Percentiles rank a stretch among this genome's conserved stretches.
Conservation (phyloP, 169 alveolate species). For the Eimeria sp. region DNA sequence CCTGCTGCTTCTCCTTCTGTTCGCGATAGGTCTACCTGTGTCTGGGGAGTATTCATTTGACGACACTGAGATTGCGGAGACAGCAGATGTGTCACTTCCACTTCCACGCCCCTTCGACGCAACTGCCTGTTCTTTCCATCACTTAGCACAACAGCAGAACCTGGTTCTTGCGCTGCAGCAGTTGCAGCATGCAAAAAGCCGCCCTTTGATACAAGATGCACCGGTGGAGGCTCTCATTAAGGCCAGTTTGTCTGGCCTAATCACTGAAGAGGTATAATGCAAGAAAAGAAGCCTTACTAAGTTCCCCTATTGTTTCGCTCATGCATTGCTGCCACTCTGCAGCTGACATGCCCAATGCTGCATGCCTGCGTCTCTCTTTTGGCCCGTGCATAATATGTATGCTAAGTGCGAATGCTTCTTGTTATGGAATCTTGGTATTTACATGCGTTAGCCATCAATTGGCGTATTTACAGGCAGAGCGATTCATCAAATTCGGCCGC, state of each 20-base stretch:
- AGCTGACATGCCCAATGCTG: neutral
- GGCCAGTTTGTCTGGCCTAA: conserved; percentile 22
- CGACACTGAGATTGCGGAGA: conserved; percentile 18
- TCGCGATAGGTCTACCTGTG: neutral
- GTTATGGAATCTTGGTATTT: neutral
- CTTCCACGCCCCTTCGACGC: conserved; percentile 75
- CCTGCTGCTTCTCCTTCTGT: conserved; percentile 29
- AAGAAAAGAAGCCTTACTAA: neutral
- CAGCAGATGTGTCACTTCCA: conserved; percentile 40
- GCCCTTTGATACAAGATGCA: conserved; percentile 17
- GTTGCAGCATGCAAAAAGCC: conserved; percentile 2
- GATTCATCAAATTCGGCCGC: conserved; percentile 23
- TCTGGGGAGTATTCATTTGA: conserved; percentile 20
- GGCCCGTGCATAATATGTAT: neutral
- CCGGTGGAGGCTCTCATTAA: conserved; percentile 8
- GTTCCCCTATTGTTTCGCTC: neutral
- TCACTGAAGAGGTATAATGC: conserved; percentile 22
- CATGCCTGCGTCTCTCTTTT: neutral
- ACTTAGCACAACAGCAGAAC: conserved; percentile 35
- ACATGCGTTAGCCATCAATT: neutral
- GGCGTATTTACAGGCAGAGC: neutral
- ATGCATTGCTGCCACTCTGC: conserved; percentile 6
- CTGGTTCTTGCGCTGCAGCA: conserved; percentile 59
- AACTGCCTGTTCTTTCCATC: conserved; percentile 69
- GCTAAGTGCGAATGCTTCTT: neutral